These are phyloP conservation scores for Basipetospora chlamydospora DNA, from an alignment of 2,329 filamentous ascomycete genomes.

Conservation along the genomic window DNA sequence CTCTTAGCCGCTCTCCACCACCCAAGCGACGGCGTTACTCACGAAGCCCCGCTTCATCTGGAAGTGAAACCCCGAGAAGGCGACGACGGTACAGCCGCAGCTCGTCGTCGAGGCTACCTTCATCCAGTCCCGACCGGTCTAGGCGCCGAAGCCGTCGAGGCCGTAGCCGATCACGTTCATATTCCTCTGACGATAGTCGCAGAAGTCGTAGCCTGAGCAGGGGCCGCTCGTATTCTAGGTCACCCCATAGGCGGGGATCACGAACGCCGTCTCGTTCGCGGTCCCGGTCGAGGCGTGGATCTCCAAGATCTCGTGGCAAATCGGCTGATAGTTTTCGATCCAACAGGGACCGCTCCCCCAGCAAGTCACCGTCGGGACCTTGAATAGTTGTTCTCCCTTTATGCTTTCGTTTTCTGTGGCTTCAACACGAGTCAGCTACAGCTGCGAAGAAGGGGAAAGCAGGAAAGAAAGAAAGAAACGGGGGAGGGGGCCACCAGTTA, in stretches of 20 bases:
- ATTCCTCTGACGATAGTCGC: constrained; percentile 5
- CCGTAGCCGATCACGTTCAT: constrained; percentile 13
- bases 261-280: constrained; percentile 5
- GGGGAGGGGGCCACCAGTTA: background rate
- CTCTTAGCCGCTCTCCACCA: constrained; percentile 4
- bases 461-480: background rate
- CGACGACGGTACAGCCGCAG: constrained; percentile 6
- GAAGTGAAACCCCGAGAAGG: constrained; percentile 1
- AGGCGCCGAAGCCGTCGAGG: constrained; percentile 15
- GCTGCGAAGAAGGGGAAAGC: too few species aligned
- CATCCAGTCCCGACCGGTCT: constrained; percentile 7
- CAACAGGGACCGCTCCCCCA: constrained; percentile 5
- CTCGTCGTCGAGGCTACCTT: constrained; percentile 1
- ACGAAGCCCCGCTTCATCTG: constrained; percentile 6
- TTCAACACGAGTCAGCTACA: too few species aligned
- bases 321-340: constrained; percentile 37
- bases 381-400: background rate
- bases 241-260: constrained; percentile 3
- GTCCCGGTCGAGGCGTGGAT: constrained; percentile 5
- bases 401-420: too few species aligned
- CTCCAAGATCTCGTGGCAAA: constrained; percentile 25
- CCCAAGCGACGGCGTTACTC: constrained; percentile 7
- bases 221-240: constrained; percentile 7
- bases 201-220: constrained; percentile 3
- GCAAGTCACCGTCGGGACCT: background rate